phyloP scores from a whole-genome alignment of 2,329 filamentous ascomycete species.

The Didymella segeticola region DNA sequence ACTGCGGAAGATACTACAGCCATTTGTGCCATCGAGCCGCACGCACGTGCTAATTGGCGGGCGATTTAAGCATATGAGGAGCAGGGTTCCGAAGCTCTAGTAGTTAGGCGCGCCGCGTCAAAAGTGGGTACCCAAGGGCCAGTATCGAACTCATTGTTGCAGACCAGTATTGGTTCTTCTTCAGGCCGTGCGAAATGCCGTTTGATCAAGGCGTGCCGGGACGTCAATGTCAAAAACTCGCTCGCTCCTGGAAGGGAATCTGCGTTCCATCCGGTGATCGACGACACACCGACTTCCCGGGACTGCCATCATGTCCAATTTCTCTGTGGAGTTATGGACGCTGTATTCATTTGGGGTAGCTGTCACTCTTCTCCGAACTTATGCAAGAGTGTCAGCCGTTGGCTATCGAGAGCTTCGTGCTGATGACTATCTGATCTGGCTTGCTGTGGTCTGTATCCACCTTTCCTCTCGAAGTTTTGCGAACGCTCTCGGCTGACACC shows the following conservation, averaged over 20 bases:
- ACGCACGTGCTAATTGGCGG: not conserved
- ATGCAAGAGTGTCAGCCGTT: constrained; percentile 22
- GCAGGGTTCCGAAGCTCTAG: not conserved
- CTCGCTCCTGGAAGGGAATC: not conserved
- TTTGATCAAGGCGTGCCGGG: not conserved
- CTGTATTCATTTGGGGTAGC: constrained; percentile 22
- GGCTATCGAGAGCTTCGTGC: constrained; percentile 19
- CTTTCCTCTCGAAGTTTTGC: not conserved
- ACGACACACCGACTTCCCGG: not conserved
- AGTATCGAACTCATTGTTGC: not conserved
- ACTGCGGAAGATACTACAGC: not conserved
- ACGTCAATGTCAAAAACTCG: not conserved
- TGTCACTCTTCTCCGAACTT: constrained; percentile 22
- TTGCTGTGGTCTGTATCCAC: constrained; percentile 18
- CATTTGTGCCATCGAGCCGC: not conserved
- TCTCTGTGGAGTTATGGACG: constrained; percentile 24
- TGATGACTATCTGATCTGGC: constrained; percentile 30
- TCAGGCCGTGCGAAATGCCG: not conserved
- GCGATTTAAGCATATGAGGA: constrained; percentile 1
- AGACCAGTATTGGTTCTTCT: not conserved
- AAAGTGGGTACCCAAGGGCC: not conserved
- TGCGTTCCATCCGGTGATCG: not conserved
- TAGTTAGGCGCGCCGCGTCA: not conserved
- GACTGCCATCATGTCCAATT: not conserved
- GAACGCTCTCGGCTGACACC: not conserved